Evolutionary conservation across 2,329 filamentous ascomycete genomes (phyloP), one percentile per base, ranked within the genome.

Genomic region (Arthroderma sp.): DNA sequence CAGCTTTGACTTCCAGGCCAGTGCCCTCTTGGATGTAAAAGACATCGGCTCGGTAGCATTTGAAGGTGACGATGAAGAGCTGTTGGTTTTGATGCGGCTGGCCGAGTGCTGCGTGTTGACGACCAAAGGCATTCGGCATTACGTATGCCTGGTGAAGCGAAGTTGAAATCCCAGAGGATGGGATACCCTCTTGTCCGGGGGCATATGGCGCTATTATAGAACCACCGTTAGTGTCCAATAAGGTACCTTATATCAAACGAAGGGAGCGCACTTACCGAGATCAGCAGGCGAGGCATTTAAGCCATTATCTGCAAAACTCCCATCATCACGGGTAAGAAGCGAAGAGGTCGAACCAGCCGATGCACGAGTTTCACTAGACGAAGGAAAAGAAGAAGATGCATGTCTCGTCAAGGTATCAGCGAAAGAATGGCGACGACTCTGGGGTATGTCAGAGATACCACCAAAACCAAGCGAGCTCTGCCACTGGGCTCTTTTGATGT

Each of bases 11-110:
- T 19, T 87, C 87, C 33, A 98, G 79, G 2, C 93, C 93, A 4
- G 91, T 97, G 60, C 91, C 91, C 70, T 96, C 91, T 70, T 95
- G 91, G 35, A 96, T 89, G 71, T 95, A 97, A 71, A 96, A 98
- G 8, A 97, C 88, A 67, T 97, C 93, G 38, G 91, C 91, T 61
- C 93, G 82, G 37, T 88, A 89, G 69, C 91, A 96, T 72, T 98
- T 98, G 81, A 98, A 98, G 5, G 91, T 83, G 15, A 98, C 91
- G 56, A 98, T 86, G 70, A 91, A 91, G 7, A 95, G 78, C 6
- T 71, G 70, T 65, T 74, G 73, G 60, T 71, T 74, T 60, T 68
- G 73, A 59, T 69, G 73, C 33, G 65, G 65, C 58, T 70, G 71
- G 9, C 65, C 66, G 55, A 70, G 63, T 41, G 65, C 68, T 52